These are phyloP conservation scores for Gomphus bonarii DNA, from an alignment of 1,284 basidiomycete species.

Conservation along the genomic window DNA sequence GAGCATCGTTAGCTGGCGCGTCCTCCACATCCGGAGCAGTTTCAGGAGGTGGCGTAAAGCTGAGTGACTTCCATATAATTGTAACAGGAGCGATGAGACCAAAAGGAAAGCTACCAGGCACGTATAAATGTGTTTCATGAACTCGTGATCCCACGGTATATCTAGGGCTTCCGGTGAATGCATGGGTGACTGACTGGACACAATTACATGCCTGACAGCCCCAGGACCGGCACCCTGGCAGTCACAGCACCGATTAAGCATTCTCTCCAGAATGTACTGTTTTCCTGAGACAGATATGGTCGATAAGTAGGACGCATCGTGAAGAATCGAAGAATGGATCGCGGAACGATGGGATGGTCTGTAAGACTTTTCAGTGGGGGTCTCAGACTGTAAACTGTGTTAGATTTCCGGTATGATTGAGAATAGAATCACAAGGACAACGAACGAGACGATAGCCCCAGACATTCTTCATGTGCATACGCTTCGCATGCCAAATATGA, in stretches of 20 bases:
- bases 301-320: slow-evolving; percentile 79
- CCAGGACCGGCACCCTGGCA: slow-evolving; percentile 45
- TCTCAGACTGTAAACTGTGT: slow-evolving; percentile 40
- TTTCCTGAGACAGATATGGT: slow-evolving; percentile 65
- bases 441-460: slow-evolving; percentile 82
- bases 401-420: background rate
- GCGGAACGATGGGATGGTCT: slow-evolving; percentile 83
- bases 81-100: slow-evolving; percentile 60
- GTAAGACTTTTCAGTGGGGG: slow-evolving; percentile 84
- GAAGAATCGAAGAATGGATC: slow-evolving; percentile 70
- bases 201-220: slow-evolving; percentile 39
- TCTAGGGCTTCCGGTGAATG: slow-evolving; percentile 24
- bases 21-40: background rate
- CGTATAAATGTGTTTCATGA: slow-evolving; percentile 55
- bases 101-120: slow-evolving; percentile 53
- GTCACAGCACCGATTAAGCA: slow-evolving; percentile 54
- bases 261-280: slow-evolving; percentile 37
- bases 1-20: background rate
- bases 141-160: slow-evolving; percentile 45
- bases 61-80: slow-evolving; percentile 58
- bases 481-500: slow-evolving; percentile 90
- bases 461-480: slow-evolving; percentile 83
- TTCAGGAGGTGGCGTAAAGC: background rate
- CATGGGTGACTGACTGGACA: background rate
- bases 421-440: background rate